phyloP scores from a whole-genome alignment of 1,284 basidiomycete species.

The Heterobasidion irregulare region DNA sequence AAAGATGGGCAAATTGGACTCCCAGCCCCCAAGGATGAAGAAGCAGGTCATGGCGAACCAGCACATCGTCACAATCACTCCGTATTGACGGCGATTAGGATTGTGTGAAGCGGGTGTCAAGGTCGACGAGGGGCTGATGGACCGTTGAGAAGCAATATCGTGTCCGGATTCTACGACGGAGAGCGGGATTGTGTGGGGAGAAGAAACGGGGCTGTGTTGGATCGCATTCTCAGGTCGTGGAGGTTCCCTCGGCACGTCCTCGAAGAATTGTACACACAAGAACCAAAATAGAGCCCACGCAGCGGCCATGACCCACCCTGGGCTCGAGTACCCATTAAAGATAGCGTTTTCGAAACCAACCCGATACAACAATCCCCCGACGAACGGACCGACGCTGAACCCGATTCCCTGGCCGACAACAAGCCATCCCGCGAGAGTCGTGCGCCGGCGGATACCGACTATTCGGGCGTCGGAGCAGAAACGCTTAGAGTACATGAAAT shows the following conservation, averaged over 20 bases:
- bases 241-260: conserved; percentile 34
- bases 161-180: neutral
- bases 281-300: conserved; percentile 47
- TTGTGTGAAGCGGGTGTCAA: neutral
- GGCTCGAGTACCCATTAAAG: conserved; percentile 58
- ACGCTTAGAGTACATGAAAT: conserved; percentile 37
- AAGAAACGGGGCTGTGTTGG: neutral
- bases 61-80: conserved; percentile 55
- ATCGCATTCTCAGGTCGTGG: neutral
- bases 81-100: conserved; percentile 22
- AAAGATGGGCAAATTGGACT: conserved; percentile 63
- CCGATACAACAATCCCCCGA: conserved; percentile 54
- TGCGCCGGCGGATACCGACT: conserved; percentile 57
- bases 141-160: neutral
- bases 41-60: conserved; percentile 70
- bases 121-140: neutral
- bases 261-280: conserved; percentile 32
- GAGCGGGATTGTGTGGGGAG: neutral
- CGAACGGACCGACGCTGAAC: conserved; percentile 57
- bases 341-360: conserved; percentile 40
- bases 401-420: conserved; percentile 59
- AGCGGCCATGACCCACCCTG: conserved; percentile 57
- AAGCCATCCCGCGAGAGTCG: conserved; percentile 53
- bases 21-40: conserved; percentile 66
- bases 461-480: conserved; percentile 61